Conservation (phyloP, 306 rosid species). For the Pterocarpus santalinus region DNA sequence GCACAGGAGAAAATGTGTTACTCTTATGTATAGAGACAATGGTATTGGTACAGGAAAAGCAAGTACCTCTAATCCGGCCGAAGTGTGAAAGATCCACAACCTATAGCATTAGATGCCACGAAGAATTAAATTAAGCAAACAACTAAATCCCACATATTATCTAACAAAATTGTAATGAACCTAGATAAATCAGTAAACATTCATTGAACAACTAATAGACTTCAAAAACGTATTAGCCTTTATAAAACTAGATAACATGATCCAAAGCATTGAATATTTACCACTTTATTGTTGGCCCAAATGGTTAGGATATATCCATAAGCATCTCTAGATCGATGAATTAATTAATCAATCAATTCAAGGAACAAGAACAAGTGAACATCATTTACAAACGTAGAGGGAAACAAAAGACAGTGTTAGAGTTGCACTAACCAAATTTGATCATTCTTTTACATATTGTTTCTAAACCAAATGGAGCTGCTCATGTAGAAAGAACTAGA, state of each 20-base stretch:
- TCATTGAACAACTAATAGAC: slow-evolving; percentile 31
- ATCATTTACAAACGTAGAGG: not conserved
- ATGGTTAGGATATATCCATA: not conserved
- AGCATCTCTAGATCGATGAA: slow-evolving; percentile 32
- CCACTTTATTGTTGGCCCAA: not conserved
- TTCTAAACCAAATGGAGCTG: slow-evolving; percentile 18
- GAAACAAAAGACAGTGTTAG: not conserved
- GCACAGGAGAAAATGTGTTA: slow-evolving; percentile 12
- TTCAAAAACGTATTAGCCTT: slow-evolving; percentile 29
- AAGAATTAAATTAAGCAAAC: slow-evolving; percentile 37
- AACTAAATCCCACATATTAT: slow-evolving; percentile 1
- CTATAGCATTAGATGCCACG: slow-evolving; percentile 54
- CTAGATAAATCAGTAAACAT: slow-evolving; percentile 30
- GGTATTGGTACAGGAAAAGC: slow-evolving; percentile 17
- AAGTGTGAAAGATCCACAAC: slow-evolving; percentile 96
- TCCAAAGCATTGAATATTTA: not conserved
- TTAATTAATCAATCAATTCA: slow-evolving; percentile 1
- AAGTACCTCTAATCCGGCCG: slow-evolving; percentile 92
- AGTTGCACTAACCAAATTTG: not conserved
- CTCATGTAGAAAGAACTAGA: not conserved
- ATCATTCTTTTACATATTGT: not conserved
- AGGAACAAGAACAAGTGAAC: slow-evolving; percentile 13
- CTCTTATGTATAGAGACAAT: slow-evolving; percentile 3
- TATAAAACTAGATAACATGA: not conserved
- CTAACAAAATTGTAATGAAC: slow-evolving; percentile 5